phyloP scores from a whole-genome alignment of 1,284 basidiomycete species.

The Xanthoconium separans region DNA sequence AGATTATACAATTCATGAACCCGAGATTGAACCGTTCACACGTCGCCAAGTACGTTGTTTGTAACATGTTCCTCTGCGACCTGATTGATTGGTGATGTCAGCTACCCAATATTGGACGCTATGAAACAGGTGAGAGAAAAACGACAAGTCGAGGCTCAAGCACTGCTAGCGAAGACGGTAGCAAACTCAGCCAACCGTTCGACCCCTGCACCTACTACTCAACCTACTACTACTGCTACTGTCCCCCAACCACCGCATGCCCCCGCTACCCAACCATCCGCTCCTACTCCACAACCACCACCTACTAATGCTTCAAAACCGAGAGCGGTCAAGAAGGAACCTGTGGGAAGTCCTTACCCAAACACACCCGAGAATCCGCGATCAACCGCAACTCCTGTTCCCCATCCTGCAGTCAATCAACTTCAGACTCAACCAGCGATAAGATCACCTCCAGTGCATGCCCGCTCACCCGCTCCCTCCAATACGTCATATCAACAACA shows the following conservation, averaged over 20 bases:
- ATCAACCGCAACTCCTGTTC: constrained; percentile 30
- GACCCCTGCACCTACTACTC: constrained; percentile 21
- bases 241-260: constrained; percentile 17
- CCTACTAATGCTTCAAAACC: constrained; percentile 23
- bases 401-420: constrained; percentile 34
- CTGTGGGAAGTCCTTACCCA: constrained; percentile 24
- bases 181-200: constrained; percentile 26
- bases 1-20: constrained; percentile 76
- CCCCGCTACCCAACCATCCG: constrained; percentile 15
- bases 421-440: constrained; percentile 29
- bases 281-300: constrained; percentile 18
- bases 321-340: constrained; percentile 31
- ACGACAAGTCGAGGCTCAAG: constrained; percentile 27
- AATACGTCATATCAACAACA: constrained; percentile 24
- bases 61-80: constrained; percentile 1
- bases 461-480: constrained; percentile 28
- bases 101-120: constrained; percentile 55
- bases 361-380: constrained; percentile 31
- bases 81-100: constrained; percentile 25
- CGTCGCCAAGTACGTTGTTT: constrained; percentile 44
- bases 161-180: constrained; percentile 19
- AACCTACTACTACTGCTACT: constrained; percentile 6
- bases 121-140: constrained; percentile 36
- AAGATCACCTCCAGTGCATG: constrained; percentile 30
- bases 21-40: constrained; percentile 50